Evolutionary conservation across 2,329 filamentous ascomycete genomes (phyloP).

Genomic region (Pseudocercospora cruenta): DNA sequence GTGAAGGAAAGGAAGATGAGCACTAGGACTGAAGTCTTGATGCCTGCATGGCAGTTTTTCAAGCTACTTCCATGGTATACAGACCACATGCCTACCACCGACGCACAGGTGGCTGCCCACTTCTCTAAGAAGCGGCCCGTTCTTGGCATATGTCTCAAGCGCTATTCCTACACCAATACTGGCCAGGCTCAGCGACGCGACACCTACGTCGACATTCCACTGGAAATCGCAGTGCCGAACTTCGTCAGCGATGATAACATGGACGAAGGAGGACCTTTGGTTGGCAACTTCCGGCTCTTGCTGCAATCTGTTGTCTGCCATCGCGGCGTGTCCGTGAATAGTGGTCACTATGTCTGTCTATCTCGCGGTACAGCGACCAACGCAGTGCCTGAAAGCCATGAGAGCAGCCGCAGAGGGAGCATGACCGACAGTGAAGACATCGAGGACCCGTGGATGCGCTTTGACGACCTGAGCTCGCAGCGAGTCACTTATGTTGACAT

Average conservation of each 20-base stretch:
- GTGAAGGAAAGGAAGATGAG: conserved; percentile 34
- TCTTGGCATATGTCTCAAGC: conserved; percentile 88
- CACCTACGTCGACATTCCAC: conserved; percentile 88
- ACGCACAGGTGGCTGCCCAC: conserved; percentile 84
- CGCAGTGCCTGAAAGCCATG: conserved; percentile 52
- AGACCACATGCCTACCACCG: conserved; percentile 63
- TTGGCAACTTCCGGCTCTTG: conserved; percentile 89
- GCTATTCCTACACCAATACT: conserved; percentile 75
- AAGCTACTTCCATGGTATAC: conserved; percentile 93
- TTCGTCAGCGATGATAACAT: conserved; percentile 83
- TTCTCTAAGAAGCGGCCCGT: conserved; percentile 82
- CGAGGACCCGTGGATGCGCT: conserved; percentile 82
- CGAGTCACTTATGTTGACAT: conserved; percentile 79
- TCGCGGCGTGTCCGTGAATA: conserved; percentile 79
- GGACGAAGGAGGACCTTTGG: conserved; percentile 67
- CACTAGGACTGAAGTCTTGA: conserved; percentile 77
- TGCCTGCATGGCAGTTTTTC: conserved; percentile 98
- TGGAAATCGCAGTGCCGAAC: conserved; percentile 80
- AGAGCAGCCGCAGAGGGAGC: conserved; percentile 26
- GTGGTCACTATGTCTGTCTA: conserved; percentile 88
- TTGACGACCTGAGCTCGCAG: conserved; percentile 79
- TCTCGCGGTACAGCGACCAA: conserved; percentile 69
- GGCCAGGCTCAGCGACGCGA: conserved; percentile 73
- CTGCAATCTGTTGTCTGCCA: conserved; percentile 93
- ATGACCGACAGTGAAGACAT: conserved; percentile 57